Conservation (phyloP, 2,329 filamentous ascomycete genomes). For the Aspergillus japonicus region DNA sequence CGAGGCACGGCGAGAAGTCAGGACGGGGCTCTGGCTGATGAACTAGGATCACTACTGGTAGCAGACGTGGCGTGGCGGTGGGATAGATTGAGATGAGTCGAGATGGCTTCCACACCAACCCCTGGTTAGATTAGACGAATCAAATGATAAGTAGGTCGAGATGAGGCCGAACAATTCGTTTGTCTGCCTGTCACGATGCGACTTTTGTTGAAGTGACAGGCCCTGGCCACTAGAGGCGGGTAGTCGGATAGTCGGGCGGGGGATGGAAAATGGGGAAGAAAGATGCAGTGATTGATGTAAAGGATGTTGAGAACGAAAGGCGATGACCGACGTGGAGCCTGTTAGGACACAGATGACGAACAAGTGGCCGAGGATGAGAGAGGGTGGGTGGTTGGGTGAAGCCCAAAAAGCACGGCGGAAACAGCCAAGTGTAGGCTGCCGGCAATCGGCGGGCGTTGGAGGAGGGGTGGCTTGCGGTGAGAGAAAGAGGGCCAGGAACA, state of each 20-base stretch:
- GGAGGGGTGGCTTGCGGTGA: constrained; percentile 17
- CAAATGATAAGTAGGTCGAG: neutral
- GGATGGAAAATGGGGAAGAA: neutral
- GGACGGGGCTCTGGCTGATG: neutral
- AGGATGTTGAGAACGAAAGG: constrained; percentile 15
- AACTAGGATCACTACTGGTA: neutral
- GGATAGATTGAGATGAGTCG: constrained; percentile 10
- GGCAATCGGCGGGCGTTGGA: constrained; percentile 29
- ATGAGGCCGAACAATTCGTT: neutral
- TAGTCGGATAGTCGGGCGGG: neutral
- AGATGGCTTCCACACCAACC: neutral
- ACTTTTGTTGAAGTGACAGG: constrained; percentile 9
- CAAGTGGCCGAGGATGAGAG: constrained; percentile 14
- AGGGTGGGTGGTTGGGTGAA: constrained; percentile 10
- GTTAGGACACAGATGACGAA: constrained; percentile 16
- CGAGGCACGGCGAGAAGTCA: neutral
- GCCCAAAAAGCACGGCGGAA: constrained; percentile 14
- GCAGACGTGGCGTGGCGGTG: constrained; percentile 21
- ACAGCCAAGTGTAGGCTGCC: constrained; percentile 21
- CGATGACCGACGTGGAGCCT: constrained; percentile 23
- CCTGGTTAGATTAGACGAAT: neutral
- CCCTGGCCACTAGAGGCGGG: constrained; percentile 7
- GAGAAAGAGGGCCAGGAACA: constrained; percentile 8
- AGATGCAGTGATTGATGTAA: neutral
- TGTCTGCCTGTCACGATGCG: neutral